Evolutionary conservation across 73 alveolate species (phyloP).

Genomic region (Paramecium biaurelia): DNA sequence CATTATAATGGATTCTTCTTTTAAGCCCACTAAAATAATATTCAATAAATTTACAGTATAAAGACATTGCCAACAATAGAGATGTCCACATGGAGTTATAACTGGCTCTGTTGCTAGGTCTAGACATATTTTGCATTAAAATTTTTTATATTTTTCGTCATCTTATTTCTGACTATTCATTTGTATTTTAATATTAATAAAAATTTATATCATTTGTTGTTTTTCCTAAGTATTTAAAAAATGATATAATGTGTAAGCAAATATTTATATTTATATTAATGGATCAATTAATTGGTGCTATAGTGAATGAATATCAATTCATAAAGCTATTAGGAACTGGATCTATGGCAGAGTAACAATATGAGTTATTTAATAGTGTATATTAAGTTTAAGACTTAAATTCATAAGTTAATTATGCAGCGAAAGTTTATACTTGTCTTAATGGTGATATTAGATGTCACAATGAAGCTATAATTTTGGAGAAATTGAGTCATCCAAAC

Average conservation of each 20-base stretch:
- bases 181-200: background rate
- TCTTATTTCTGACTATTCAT: background rate
- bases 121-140: conserved; percentile 88
- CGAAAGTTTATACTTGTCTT: background rate
- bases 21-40: conserved; percentile 13
- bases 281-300: background rate
- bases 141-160: conserved; percentile 38
- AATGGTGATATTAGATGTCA: background rate
- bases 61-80: conserved; percentile 92
- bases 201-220: background rate
- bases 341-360: background rate
- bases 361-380: background rate
- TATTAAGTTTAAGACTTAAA: background rate
- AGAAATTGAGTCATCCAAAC: background rate
- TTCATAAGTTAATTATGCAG: background rate
- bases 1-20: conserved; percentile 13
- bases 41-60: conserved; percentile 55
- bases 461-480: background rate
- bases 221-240: background rate
- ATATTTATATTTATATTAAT: background rate
- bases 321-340: background rate
- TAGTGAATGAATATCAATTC: background rate
- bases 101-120: conserved; percentile 93
- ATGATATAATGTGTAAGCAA: background rate
- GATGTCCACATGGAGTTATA: conserved; percentile 93